Percentiles rank a stretch among this genome's conserved stretches.
These are phyloP conservation scores for Aspergillus sclerotioniger DNA, from an alignment of 495 filamentous ascomycete genomes.

Conservation along the genomic window DNA sequence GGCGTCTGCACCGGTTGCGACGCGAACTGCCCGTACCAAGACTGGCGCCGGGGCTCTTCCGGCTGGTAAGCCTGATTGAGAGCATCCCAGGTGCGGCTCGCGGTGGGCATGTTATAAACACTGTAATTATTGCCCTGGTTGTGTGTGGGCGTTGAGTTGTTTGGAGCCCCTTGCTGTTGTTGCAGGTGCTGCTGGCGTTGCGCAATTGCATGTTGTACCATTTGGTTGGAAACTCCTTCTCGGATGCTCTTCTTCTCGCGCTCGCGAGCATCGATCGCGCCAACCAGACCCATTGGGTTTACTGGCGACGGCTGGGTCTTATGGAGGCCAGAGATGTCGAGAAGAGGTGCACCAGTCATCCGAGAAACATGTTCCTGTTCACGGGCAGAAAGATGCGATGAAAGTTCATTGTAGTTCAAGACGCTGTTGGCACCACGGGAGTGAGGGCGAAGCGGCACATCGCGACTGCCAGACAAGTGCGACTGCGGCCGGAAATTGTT, in stretches of 20 bases:
- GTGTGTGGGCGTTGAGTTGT: slow-evolving; percentile 12
- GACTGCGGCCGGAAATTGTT: slow-evolving; percentile 47
- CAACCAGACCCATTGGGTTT: slow-evolving; percentile 62
- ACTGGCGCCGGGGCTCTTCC: slow-evolving; percentile 39
- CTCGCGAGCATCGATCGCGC: slow-evolving; percentile 73
- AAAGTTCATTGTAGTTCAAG: slow-evolving; percentile 51
- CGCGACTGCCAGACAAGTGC: slow-evolving; percentile 35
- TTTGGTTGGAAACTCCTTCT: slow-evolving; percentile 66
- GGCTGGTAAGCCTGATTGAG: slow-evolving; percentile 35
- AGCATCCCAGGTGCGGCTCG: slow-evolving; percentile 45
- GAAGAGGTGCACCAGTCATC: slow-evolving; percentile 76
- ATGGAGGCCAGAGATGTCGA: slow-evolving; percentile 62
- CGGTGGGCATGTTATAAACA: slow-evolving; percentile 41
- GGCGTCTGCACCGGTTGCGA: slow-evolving; percentile 23
- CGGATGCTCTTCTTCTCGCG: slow-evolving; percentile 70
- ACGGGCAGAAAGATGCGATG: slow-evolving; percentile 77
- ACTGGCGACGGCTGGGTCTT: slow-evolving; percentile 41
- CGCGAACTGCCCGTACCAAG: slow-evolving; percentile 39
- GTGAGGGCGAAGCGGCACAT: slow-evolving; percentile 45
- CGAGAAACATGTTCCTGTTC: slow-evolving; percentile 94
- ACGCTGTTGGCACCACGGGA: slow-evolving; percentile 48
- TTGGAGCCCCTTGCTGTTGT: slow-evolving; percentile 39
- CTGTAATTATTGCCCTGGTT: slow-evolving; percentile 15
- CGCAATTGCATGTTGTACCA: slow-evolving; percentile 76
- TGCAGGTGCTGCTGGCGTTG: slow-evolving; percentile 63